Percentiles rank a stretch among this genome's conserved stretches.
phyloP scores from a whole-genome alignment of 192 early-diverging fungal genomes.

The Mortierella alpina region DNA sequence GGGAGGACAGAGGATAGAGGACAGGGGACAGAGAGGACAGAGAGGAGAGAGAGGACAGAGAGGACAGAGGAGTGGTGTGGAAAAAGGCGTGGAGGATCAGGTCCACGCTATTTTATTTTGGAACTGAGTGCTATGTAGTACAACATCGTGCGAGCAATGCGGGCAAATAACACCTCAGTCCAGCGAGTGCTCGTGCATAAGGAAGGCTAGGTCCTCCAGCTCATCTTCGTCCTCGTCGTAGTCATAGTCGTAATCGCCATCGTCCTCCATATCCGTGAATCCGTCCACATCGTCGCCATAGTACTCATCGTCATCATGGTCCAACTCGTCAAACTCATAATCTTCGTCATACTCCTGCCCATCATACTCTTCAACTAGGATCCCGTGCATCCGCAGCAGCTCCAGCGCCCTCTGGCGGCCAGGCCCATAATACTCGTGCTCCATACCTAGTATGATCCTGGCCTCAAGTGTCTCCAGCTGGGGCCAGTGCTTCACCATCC shows the following conservation, averaged over 20 bases:
- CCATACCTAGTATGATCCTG: background rate
- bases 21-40: background rate
- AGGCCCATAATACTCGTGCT: background rate
- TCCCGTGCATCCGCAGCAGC: background rate
- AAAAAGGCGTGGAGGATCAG: background rate
- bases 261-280: background rate
- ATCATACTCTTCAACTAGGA: background rate
- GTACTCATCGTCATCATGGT: background rate
- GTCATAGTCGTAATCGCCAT: background rate
- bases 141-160: background rate
- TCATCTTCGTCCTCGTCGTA: conserved; percentile 6
- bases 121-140: background rate
- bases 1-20: background rate
- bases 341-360: conserved; percentile 1
- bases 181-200: background rate
- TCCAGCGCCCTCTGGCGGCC: background rate
- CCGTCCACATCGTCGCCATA: background rate
- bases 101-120: background rate
- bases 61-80: no score
- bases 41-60: background rate
- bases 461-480: conserved; percentile 1
- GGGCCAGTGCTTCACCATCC: conserved; percentile 31
- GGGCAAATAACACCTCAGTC: background rate
- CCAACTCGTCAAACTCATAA: background rate
- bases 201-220: background rate